phyloP scores from a whole-genome alignment of 176 grass and related monocot species.

The Saccharum spontaneum region DNA sequence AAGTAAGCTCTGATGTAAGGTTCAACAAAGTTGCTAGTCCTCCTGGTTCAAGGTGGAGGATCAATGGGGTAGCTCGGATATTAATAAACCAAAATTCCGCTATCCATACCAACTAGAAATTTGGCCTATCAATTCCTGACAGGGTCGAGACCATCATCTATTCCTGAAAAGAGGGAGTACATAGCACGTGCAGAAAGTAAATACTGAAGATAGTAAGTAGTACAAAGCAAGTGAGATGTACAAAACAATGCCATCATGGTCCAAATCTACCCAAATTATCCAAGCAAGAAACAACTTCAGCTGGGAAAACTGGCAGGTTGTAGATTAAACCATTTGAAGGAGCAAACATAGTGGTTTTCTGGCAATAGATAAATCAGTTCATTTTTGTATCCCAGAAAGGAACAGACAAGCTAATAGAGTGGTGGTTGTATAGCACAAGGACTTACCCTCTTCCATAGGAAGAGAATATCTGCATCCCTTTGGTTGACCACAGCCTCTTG shows the following conservation, averaged over 20 bases:
- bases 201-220: background rate
- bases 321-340: background rate
- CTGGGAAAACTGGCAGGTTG: background rate
- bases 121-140: background rate
- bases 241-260: background rate
- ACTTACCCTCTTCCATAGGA: conserved; percentile 76
- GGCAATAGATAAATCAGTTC: background rate
- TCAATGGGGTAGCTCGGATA: background rate
- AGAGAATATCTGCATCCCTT: conserved; percentile 86
- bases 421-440: background rate
- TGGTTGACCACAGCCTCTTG: conserved; percentile 62
- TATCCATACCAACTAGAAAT: background rate
- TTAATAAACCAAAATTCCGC: background rate
- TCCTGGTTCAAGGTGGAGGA: background rate
- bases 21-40: background rate
- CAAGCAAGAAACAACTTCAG: too few species aligned
- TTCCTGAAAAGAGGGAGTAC: background rate
- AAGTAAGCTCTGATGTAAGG: background rate
- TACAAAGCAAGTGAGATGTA: background rate
- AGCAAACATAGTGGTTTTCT: background rate
- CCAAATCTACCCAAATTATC: too few species aligned
- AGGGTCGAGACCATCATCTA: background rate
- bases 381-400: background rate
- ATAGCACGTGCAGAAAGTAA: background rate
- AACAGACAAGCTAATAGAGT: conserved; percentile 6